Percentiles rank a stretch among this genome's conserved stretches.
Conservation (phyloP, 2,329 filamentous ascomycete species). For the Niveomyces coronatus region DNA sequence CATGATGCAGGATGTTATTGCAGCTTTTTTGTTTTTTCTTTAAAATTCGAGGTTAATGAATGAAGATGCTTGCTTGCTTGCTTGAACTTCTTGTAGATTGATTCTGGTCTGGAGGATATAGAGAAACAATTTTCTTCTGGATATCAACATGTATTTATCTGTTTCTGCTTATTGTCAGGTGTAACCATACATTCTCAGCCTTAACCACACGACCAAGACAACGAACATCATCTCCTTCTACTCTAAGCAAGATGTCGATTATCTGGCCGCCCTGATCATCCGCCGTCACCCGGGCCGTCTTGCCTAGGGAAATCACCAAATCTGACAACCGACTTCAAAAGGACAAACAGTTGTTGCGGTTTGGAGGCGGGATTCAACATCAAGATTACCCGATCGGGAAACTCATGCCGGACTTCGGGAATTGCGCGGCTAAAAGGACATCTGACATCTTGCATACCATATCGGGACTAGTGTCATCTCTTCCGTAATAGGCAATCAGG, state of each 20-base stretch:
- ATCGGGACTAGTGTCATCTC: slow-evolving; percentile 1
- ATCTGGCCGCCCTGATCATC: slow-evolving; percentile 1
- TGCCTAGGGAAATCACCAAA: neutral
- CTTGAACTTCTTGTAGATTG: neutral
- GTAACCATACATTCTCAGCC: neutral
- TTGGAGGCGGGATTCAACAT: slow-evolving; percentile 2
- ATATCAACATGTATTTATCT: slow-evolving; percentile 8
- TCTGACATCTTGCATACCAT: neutral
- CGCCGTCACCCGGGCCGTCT: slow-evolving; percentile 5
- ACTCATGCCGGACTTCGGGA: slow-evolving; percentile 5
- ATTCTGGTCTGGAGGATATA: neutral
- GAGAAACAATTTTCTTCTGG: neutral
- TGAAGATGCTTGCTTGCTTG: neutral
- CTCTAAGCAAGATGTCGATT: slow-evolving; percentile 6
- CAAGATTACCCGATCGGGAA: slow-evolving; percentile 6
- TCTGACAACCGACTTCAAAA: neutral
- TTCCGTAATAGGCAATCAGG: neutral
- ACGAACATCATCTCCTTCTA: slow-evolving; percentile 7
- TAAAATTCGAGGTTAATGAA: neutral
- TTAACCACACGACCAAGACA: slow-evolving; percentile 3
- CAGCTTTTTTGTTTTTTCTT: neutral
- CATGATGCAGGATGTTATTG: slow-evolving; percentile 2
- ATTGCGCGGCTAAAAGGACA: neutral
- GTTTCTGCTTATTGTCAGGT: neutral
- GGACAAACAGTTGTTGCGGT: neutral